Conservation (phyloP, 2,329 filamentous ascomycete species). For the Cryoendolithus antarcticus region DNA sequence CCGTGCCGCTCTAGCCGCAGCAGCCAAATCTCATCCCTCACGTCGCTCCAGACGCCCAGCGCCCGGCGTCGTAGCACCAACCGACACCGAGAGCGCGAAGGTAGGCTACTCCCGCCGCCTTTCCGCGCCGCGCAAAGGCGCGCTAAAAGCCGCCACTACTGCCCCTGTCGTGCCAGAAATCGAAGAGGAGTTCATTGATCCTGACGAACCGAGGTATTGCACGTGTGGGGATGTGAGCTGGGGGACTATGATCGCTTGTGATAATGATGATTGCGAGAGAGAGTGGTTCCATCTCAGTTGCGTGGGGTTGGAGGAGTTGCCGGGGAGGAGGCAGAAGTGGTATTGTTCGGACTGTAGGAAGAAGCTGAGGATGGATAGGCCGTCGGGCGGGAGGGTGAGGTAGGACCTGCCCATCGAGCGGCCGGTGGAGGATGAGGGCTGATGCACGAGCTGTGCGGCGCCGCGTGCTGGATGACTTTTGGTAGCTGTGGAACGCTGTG, state of each 20-base stretch:
- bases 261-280: slow-evolving; percentile 65
- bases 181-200: slow-evolving; percentile 46
- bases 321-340: slow-evolving; percentile 66
- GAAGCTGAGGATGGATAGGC: slow-evolving; percentile 24
- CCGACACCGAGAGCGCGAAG: slow-evolving; percentile 46
- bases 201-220: slow-evolving; percentile 65
- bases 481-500: too few species aligned
- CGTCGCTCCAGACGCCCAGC: slow-evolving; percentile 57
- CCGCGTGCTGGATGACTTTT: too few species aligned
- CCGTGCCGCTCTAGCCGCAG: slow-evolving; percentile 11
- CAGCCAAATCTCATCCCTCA: not conserved
- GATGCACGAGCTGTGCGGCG: too few species aligned
- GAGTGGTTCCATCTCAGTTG: slow-evolving; percentile 82
- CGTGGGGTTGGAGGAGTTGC: slow-evolving; percentile 55
- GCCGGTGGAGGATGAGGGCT: too few species aligned
- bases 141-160: slow-evolving; percentile 10
- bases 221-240: slow-evolving; percentile 69
- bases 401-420: too few species aligned
- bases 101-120: slow-evolving; percentile 62
- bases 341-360: slow-evolving; percentile 68
- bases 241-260: slow-evolving; percentile 73
- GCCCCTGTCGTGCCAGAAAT: slow-evolving; percentile 18
- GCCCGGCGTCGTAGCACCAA: slow-evolving; percentile 52
- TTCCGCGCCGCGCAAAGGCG: slow-evolving; percentile 55
- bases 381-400: too few species aligned